Percentiles rank a stretch among this genome's conserved stretches.
Conservation (phyloP, 768 basidiomycete genomes). For the Ramaria rubella region DNA sequence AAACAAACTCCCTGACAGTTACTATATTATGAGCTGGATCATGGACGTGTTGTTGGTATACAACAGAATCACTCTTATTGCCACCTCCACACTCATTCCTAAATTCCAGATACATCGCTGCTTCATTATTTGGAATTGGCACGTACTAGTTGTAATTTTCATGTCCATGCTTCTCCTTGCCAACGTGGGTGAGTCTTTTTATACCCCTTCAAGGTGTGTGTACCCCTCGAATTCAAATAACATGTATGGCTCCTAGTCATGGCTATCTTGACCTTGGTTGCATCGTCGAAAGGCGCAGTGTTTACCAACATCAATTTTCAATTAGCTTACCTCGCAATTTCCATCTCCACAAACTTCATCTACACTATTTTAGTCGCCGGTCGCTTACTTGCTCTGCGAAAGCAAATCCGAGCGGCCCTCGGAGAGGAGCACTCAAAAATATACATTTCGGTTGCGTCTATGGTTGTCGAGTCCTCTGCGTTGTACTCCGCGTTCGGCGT, state of each 20-base stretch:
- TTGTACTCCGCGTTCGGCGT: conserved; percentile 5
- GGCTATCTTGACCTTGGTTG: background rate
- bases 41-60: background rate
- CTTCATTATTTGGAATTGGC: background rate
- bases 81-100: background rate
- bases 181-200: background rate
- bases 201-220: background rate
- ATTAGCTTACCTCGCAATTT: conserved; percentile 14
- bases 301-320: background rate
- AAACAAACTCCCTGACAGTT: too few relatives aligned
- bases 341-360: conserved; percentile 28
- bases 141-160: background rate
- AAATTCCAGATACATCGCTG: background rate
- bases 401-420: conserved; percentile 11
- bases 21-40: background rate
- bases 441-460: conserved; percentile 1
- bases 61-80: background rate
- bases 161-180: background rate
- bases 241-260: background rate
- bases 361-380: conserved; percentile 27
- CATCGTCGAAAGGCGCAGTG: background rate
- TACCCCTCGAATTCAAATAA: too few relatives aligned
- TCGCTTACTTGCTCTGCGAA: conserved; percentile 23
- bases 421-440: background rate
- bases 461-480: conserved; percentile 6